phyloP scores from a whole-genome alignment of 805 yeast species.

The Ogataea trehaloabstinens region DNA sequence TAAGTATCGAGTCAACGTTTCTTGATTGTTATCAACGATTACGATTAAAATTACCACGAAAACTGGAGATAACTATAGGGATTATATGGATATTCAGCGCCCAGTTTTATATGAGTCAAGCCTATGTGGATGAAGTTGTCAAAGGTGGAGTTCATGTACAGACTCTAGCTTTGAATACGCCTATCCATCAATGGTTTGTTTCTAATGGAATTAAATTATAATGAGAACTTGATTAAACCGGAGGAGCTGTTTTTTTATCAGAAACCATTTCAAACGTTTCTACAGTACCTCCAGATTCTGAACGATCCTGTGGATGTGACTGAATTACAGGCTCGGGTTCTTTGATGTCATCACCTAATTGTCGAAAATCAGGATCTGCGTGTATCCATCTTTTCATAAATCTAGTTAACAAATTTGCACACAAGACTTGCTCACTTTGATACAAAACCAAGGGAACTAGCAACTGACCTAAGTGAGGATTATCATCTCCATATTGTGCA shows the following conservation, averaged over 20 bases:
- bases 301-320: too few species aligned
- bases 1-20: conserved; percentile 8
- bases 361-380: conserved; percentile 23
- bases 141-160: conserved; percentile 16
- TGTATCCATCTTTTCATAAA: conserved; percentile 70
- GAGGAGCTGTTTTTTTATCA: too few species aligned
- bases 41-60: conserved; percentile 3
- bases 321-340: too few species aligned
- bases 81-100: conserved; percentile 11
- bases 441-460: conserved; percentile 82
- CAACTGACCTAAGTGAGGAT: conserved; percentile 62
- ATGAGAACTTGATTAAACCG: too few species aligned
- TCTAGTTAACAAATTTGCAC: conserved; percentile 70
- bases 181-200: conserved; percentile 3
- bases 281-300: too few species aligned
- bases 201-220: conserved; percentile 3
- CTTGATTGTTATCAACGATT: conserved; percentile 1
- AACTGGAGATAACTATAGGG: conserved; percentile 7
- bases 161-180: conserved; percentile 3
- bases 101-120: conserved; percentile 9
- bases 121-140: conserved; percentile 16
- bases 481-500: conserved; percentile 56
- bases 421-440: conserved; percentile 82
- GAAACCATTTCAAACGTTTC: too few species aligned
- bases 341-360: too few species aligned